A percentile compares a stretch with the other conserved stretches of the same genome.
Evolutionary conservation across 2,329 filamentous ascomycete genomes (phyloP).

Genomic region (Fusarium sp.): DNA sequence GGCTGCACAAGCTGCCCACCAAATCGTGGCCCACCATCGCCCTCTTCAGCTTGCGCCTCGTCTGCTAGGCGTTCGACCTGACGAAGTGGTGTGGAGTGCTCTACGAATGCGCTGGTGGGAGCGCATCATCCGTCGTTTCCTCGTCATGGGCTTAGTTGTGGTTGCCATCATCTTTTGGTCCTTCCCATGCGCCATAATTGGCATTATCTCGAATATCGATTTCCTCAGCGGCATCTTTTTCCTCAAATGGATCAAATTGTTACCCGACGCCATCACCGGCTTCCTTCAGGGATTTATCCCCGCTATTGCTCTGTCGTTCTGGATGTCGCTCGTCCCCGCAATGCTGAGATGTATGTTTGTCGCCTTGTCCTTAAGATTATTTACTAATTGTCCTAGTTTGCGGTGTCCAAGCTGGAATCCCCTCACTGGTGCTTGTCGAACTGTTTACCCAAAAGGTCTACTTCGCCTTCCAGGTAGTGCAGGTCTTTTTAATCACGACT

Average conservation of each 20-base stretch:
- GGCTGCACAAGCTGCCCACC: conserved; percentile 88
- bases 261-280: conserved; percentile 82
- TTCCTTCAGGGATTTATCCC: conserved; percentile 90
- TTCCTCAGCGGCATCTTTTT: conserved; percentile 78
- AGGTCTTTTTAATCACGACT: conserved; percentile 92
- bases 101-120: conserved; percentile 91
- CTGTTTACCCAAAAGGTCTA: conserved; percentile 92
- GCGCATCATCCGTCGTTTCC: conserved; percentile 79
- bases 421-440: conserved; percentile 85
- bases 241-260: conserved; percentile 78
- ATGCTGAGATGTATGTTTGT: conserved; percentile 74
- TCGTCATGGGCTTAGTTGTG: conserved; percentile 79
- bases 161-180: conserved; percentile 91
- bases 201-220: conserved; percentile 87
- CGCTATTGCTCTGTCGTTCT: conserved; percentile 80
- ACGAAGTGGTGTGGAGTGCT: conserved; percentile 90
- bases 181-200: conserved; percentile 82
- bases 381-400: conserved; percentile 67
- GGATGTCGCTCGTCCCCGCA: conserved; percentile 89
- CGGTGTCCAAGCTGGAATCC: conserved; percentile 84
- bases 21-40: conserved; percentile 89
- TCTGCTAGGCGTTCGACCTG: conserved; percentile 85
- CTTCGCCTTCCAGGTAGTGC: conserved; percentile 91
- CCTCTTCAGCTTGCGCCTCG: conserved; percentile 89
- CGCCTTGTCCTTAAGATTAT: fast-evolving